These are phyloP conservation scores for Dioszegia aurantiaca DNA, from an alignment of 768 basidiomycete species.

Conservation along the genomic window DNA sequence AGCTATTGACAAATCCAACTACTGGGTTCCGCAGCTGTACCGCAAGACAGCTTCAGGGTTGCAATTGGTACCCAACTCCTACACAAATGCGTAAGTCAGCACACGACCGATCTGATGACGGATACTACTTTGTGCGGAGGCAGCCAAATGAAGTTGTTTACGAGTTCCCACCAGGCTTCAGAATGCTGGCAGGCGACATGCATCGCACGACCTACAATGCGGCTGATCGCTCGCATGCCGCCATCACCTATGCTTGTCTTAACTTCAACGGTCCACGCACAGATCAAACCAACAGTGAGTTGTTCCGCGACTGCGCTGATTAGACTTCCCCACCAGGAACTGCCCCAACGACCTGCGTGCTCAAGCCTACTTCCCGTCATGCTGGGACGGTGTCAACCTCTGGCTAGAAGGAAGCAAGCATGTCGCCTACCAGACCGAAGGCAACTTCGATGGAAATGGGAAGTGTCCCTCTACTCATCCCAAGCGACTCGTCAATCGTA, in stretches of 20 bases:
- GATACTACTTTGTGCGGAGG: slow-evolving; percentile 14
- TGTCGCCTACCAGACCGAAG: slow-evolving; percentile 27
- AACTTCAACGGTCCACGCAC: slow-evolving; percentile 16
- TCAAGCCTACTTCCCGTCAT: slow-evolving; percentile 27
- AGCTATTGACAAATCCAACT: slow-evolving; percentile 31
- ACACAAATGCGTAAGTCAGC: not conserved
- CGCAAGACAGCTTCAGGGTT: too few relatives aligned
- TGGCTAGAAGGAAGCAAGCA: slow-evolving; percentile 32
- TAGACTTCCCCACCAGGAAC: not conserved
- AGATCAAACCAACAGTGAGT: too few relatives aligned
- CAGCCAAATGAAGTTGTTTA: slow-evolving; percentile 21
- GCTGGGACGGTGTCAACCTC: slow-evolving; percentile 34
- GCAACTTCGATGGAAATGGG: slow-evolving; percentile 25
- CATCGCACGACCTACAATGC: slow-evolving; percentile 19
- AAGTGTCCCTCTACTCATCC: slow-evolving; percentile 38
- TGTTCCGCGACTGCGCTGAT: not conserved
- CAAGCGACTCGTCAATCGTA: slow-evolving; percentile 18
- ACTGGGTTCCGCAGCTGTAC: slow-evolving; percentile 38
- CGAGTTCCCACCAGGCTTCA: slow-evolving; percentile 38
- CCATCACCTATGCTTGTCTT: slow-evolving; percentile 30
- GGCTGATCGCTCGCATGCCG: slow-evolving; percentile 19
- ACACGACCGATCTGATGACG: too few relatives aligned
- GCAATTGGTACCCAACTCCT: too few relatives aligned
- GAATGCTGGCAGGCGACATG: slow-evolving; percentile 38
- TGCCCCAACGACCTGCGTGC: slow-evolving; percentile 37